phyloP scores from a whole-genome alignment of 2,329 filamentous ascomycete genomes.

The Sclerotinia subarctica region DNA sequence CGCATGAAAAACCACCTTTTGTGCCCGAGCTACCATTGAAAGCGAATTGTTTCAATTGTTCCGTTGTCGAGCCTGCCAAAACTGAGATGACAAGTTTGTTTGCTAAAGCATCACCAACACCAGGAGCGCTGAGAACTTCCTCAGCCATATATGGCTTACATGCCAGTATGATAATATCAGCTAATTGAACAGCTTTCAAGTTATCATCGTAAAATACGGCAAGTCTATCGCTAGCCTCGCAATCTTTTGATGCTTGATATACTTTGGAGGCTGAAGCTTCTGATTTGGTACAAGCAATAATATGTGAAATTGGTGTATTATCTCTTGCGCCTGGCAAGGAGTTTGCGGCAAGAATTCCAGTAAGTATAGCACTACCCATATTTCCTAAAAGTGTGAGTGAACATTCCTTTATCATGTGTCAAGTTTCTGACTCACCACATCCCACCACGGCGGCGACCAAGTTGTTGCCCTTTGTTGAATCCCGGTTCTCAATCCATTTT shows the following conservation, averaged over 20 bases:
- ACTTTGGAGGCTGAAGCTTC: conserved; percentile 14
- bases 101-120: conserved; percentile 16
- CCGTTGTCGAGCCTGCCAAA: conserved; percentile 13
- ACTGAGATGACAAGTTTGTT: conserved; percentile 22
- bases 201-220: conserved; percentile 14
- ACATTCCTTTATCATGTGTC: not conserved
- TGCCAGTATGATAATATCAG: conserved; percentile 16
- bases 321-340: not conserved
- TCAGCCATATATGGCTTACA: conserved; percentile 22
- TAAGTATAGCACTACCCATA: conserved; percentile 18
- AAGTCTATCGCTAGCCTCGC: conserved; percentile 6
- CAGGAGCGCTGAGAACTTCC: conserved; percentile 13
- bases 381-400: conserved; percentile 15
- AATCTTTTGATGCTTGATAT: conserved; percentile 12
- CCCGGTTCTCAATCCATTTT: conserved; percentile 1
- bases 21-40: not conserved
- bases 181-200: conserved; percentile 10
- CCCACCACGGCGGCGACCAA: conserved; percentile 18
- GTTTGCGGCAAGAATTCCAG: conserved; percentile 11
- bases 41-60: conserved; percentile 8
- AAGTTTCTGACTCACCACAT: conserved; percentile 19
- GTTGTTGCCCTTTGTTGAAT: not conserved
- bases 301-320: conserved; percentile 18
- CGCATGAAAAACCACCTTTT: conserved; percentile 8
- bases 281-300: conserved; percentile 19